Base-by-base conservation (phyloP, 2,329 filamentous ascomycete genomes). In the Verticillium longisporum region DNA sequence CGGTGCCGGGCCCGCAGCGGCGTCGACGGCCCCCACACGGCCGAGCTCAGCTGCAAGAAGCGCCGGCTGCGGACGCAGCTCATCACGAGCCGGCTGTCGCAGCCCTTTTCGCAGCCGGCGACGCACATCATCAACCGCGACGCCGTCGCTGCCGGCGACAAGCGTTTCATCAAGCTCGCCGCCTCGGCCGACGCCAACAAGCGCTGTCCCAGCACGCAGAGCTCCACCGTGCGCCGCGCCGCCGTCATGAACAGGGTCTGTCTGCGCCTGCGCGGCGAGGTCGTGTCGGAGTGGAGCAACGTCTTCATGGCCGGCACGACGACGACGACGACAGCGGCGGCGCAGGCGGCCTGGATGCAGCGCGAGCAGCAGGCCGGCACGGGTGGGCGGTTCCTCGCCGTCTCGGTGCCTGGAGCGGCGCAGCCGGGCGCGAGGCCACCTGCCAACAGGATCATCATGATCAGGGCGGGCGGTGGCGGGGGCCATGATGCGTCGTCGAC, bases 21-120 rank as follows among this genome's bases (percentile, higher is more conserved):
- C 64, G 82, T 88, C 54, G 86, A 88, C 62, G 84, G 80, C 60
- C 82, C 78, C 58, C 77, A 79, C 66, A 83, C 81, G 0, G 77
- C 77, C 33, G 67, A 65, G n/a, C 65, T 85, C 61, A 70, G 77
- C 69, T 79, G 75, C 69, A 91, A 92, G 78, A 91, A 91, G 72
- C 83, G 88, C 31, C 80, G 88, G 3, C 74, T 91, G 4, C 80
- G 86, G 1, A 75, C 84, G 2, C 74, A 82, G 21, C 79, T 91
- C 54, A 84, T 90, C 68, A 91, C 89, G 1, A 90, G 87, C 21
- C 82, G 87, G 7, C 83, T 91, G 0, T 90, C 88, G 10, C 82
- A 80, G 56, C 88, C 88, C 1, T 91, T 85, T 72, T 90, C 88
- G 0, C 78, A 83, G 33, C 88, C 88, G 0, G 86, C 88, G 3